phyloP scores from a whole-genome alignment of 768 basidiomycete genomes.

The Lyophyllum decastes region DNA sequence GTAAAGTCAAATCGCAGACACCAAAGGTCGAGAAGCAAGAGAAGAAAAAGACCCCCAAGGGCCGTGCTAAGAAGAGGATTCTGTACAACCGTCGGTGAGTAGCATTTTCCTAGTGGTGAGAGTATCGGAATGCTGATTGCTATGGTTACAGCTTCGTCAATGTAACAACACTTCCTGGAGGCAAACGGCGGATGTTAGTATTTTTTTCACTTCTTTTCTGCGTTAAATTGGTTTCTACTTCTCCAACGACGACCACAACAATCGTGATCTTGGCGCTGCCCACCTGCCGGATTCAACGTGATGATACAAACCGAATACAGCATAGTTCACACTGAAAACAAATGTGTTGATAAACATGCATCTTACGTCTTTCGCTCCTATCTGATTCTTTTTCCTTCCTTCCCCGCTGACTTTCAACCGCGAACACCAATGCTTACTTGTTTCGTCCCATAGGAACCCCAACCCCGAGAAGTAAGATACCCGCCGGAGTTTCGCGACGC shows the following conservation, averaged over 20 bases:
- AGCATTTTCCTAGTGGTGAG: neutral
- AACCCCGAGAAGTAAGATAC: slow-evolving; percentile 62
- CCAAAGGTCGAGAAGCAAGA: slow-evolving; percentile 99
- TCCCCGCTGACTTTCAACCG: slow-evolving; percentile 9
- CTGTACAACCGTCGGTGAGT: slow-evolving; percentile 87
- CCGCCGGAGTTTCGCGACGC: neutral
- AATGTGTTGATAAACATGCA: slow-evolving; percentile 81
- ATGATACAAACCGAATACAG: slow-evolving; percentile 63
- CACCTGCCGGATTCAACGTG: slow-evolving; percentile 22
- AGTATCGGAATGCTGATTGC: neutral
- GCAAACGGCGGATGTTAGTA: slow-evolving; percentile 96
- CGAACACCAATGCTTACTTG: slow-evolving; percentile 12
- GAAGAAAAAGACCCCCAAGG: slow-evolving; percentile 98
- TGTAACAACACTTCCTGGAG: slow-evolving; percentile 86
- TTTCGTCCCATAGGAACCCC: slow-evolving; percentile 50
- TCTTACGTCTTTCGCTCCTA: slow-evolving; percentile 99
- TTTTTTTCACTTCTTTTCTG: neutral
- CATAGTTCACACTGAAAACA: slow-evolving; percentile 98
- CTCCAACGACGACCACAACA: neutral
- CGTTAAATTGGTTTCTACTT: slow-evolving; percentile 4
- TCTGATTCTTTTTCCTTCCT: slow-evolving; percentile 59
- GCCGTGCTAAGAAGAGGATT: slow-evolving; percentile 88
- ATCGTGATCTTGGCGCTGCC: neutral
- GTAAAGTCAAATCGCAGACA: slow-evolving; percentile 98
- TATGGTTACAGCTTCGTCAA: slow-evolving; percentile 77